Percentiles rank a stretch among this genome's conserved stretches.
Evolutionary conservation across 495 filamentous ascomycete genomes (phyloP).

Genomic region (Neurospora sp.): DNA sequence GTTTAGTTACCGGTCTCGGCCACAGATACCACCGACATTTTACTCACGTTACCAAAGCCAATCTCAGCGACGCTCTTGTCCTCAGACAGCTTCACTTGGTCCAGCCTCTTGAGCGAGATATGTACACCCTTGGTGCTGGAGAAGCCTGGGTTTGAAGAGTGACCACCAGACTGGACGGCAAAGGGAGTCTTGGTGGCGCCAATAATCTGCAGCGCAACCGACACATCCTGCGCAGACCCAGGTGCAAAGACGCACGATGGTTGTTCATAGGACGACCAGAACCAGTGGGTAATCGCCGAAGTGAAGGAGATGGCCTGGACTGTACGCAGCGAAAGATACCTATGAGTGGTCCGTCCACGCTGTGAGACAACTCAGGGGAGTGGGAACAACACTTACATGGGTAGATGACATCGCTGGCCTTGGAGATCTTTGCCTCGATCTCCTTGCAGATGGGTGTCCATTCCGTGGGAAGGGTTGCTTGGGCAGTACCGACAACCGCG

Average conservation of each 20-base stretch:
- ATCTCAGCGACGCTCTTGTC: slow-evolving; percentile 35
- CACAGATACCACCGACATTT: too few species aligned
- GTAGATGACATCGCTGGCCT: slow-evolving; percentile 1
- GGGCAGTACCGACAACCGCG: neutral
- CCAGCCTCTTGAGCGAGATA: slow-evolving; percentile 17
- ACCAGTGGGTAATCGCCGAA: slow-evolving; percentile 10
- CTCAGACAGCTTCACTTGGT: slow-evolving; percentile 17
- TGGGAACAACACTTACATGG: neutral
- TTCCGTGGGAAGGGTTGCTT: neutral
- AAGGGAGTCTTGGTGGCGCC: slow-evolving; percentile 18
- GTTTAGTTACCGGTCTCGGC: neutral
- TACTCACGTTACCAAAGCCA: slow-evolving; percentile 19
- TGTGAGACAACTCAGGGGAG: neutral
- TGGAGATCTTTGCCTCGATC: slow-evolving; percentile 2
- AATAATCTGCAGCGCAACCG: slow-evolving; percentile 12
- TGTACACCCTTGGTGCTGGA: slow-evolving; percentile 22
- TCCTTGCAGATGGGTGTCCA: slow-evolving; percentile 1
- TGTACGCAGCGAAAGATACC: neutral
- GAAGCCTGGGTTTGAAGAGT: slow-evolving; percentile 22
- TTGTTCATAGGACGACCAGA: slow-evolving; percentile 10
- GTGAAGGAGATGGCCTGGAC: neutral
- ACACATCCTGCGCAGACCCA: slow-evolving; percentile 10
- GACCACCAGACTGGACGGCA: slow-evolving; percentile 37
- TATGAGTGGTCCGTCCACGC: neutral
- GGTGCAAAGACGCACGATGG: slow-evolving; percentile 13